Base-by-base conservation (phyloP, 1,284 basidiomycete species). In the Tilletiaria anomala region DNA sequence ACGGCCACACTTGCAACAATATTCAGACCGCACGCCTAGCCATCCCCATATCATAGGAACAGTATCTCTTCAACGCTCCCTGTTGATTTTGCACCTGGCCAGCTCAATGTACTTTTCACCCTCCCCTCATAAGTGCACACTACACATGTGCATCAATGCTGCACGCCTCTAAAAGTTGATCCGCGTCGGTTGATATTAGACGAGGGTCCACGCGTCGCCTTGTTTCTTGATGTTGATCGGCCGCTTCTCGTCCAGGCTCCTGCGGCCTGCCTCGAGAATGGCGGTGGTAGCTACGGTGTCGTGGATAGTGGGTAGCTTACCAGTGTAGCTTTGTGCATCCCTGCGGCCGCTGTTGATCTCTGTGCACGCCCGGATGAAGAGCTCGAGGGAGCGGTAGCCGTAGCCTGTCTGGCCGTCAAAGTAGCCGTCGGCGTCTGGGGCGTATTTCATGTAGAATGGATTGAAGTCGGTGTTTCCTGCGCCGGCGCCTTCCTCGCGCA, bases 401-500 rank as follows among this genome's bases (percentile, higher is more conserved):
- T 91, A 93, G 4, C 86, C 87, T 45, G 80, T 77, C 69, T 89
- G 86, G 26, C 85, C 85, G 58, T 89, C 85, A 63, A 91, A 91
- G 70, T 83, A 82, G 11, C 87, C 87, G 45, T 77, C 80, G 69
- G 83, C 82, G 44, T 83, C 85, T 1, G 85, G 84, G 37, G 84
- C 82, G 70, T 91, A 91, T 63, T 88, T 86, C 80, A 88, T 87
- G 70, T 88, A 88, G 77, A 89, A 89, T 15, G 85, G 83, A 70
- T 86, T 86, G 69, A 78, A 81, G 41, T 69, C 71, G 43, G 44
- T 45, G 40, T 46, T 67, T 77, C 78, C 80, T 23, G 75, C 69
- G 70, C 85, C 87, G 38, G 84, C 83, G 14, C 75, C 74, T 32
- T 85, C 83, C 64, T 89, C 86, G 37, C 78, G 72, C 32, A 80